These are phyloP conservation scores for Apiospora phragmitis DNA, from an alignment of 2,329 filamentous ascomycete genomes.

Conservation along the genomic window DNA sequence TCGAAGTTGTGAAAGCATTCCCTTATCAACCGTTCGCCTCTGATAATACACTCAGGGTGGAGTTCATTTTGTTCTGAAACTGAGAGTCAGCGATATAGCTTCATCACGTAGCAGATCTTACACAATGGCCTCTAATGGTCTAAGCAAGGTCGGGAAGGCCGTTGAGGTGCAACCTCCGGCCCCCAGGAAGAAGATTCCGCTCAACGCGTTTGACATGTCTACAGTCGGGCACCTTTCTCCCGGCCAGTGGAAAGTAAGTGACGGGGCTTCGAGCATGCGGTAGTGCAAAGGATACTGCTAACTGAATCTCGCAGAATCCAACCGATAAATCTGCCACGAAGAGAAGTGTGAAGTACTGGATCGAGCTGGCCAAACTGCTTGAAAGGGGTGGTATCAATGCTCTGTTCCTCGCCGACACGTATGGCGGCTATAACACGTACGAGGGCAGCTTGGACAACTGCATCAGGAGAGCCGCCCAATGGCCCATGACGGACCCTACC, in stretches of 20 bases:
- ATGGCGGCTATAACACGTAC: slow-evolving; percentile 65
- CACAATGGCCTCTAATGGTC: neutral
- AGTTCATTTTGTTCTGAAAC: neutral
- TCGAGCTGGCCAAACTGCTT: slow-evolving; percentile 61
- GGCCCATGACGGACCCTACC: slow-evolving; percentile 64
- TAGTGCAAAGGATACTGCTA: neutral
- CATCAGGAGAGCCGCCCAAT: slow-evolving; percentile 62
- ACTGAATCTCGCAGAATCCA: slow-evolving; percentile 48
- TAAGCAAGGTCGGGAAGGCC: neutral
- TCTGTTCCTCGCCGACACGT: slow-evolving; percentile 66
- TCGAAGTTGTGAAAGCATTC: neutral
- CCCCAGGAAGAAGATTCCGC: slow-evolving; percentile 54
- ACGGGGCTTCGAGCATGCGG: neutral
- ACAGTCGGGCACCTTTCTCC: slow-evolving; percentile 65
- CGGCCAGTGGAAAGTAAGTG: slow-evolving; percentile 64
- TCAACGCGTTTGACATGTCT: slow-evolving; percentile 68
- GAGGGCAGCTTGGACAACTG: slow-evolving; percentile 59
- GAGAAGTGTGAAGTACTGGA: slow-evolving; percentile 62
- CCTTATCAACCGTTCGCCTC: neutral
- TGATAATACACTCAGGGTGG: neutral
- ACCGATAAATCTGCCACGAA: slow-evolving; percentile 62
- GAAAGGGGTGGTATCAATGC: slow-evolving; percentile 65
- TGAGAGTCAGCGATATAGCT: neutral
- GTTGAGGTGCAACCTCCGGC: no score
- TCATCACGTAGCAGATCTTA: neutral